Evolutionary conservation across 2,329 filamentous ascomycete species (phyloP), one percentile per base, ranked within the genome.

Genomic region (Lasiodiplodia citricola): DNA sequence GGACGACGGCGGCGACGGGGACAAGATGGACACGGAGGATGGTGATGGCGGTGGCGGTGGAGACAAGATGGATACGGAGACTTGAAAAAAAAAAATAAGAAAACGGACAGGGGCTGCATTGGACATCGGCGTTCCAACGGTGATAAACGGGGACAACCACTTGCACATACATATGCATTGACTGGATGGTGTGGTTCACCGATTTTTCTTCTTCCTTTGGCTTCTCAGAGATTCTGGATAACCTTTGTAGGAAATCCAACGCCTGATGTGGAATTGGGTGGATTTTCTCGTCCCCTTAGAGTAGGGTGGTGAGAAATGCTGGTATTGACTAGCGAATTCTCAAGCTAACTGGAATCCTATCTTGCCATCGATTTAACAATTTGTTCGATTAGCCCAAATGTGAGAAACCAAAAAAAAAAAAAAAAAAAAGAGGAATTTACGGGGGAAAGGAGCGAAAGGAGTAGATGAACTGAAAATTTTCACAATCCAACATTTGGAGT

Each of bases 341-440:
- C 7, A 35, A 0, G 31, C 31, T 35, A 3, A 8, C 2, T 35
- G 6, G 8, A 35, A 8, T 35, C 2, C 8, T 10, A 35, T 35
- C 7, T 1, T 10, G 8, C 8, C 31, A 10, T 35, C 31, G 31
- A 10, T 35, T 10, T 2, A 8, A 8, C 7, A 35, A 35, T 8
- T 35, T 35, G 8, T 35, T 31, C 10, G 0, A 3, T 35, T 10
- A 10, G 7, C 6, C 31, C 1, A 35, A 35, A 35, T 2, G 31
- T 10, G 2, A 10, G 6, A 35, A 1, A 35, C 28, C 4, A 6
- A 28, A 28, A 6, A 28, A 28, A 28, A 28, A 28, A 5, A 5
- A 0, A 8, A 10, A 10, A 1, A 1, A 35, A 35, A n/a, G n/a
- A n/a, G n/a, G n/a, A n/a, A 35, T 10, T 0, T 8, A 10, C 0